Evolutionary conservation across 176 grass and related monocot species (phyloP), one percentile per base, ranked within the genome.

Genomic region (Oryza punctata): DNA sequence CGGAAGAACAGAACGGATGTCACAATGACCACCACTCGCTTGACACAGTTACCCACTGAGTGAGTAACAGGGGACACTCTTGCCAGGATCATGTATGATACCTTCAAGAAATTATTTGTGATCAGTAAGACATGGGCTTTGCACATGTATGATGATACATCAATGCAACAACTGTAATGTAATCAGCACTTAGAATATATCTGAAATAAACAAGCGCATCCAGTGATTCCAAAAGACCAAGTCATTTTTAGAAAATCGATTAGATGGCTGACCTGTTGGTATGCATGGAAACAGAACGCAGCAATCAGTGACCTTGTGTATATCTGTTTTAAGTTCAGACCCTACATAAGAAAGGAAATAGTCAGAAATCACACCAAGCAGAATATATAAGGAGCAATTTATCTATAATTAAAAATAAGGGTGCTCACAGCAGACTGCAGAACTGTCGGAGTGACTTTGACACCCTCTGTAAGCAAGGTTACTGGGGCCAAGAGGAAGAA

Each of bases 31-130:
- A 96, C 97, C 38, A 99, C 93, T 37, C 90, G 89, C 78, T 94
- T 99, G 33, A 99, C 93, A 19, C 96, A 99, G 38, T 99, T 99
- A n/a, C 91, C 97, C 15, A 99, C 93, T 3, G 97, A 99, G 43
- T 99, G 93, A 0, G 91, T 96, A 41, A 99, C 97, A n/a, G 97
- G 97, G 6, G 93, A 96, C 49, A 96, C 93, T 77, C 87, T 92
- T 12, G 91, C 78, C 15, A 99, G 84, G 87, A 99, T 94, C 93
- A 99, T 99, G 72, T 99, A 94, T 63, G 93, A 99, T 72, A 96
- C 93, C 97, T 99, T 61, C 21, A 24, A 84, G 11, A 86, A 80
- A 79, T 64, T 37, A 15, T 21, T n/a, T 26, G 38, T 40, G 16
- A 89, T 80, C 33, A 59, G 24, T 45, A 28, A 65, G 77, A 35